Evolutionary conservation across 306 rosid species (phyloP), one percentile per base, ranked within the genome.

Genomic region (Parietaria judaica): DNA sequence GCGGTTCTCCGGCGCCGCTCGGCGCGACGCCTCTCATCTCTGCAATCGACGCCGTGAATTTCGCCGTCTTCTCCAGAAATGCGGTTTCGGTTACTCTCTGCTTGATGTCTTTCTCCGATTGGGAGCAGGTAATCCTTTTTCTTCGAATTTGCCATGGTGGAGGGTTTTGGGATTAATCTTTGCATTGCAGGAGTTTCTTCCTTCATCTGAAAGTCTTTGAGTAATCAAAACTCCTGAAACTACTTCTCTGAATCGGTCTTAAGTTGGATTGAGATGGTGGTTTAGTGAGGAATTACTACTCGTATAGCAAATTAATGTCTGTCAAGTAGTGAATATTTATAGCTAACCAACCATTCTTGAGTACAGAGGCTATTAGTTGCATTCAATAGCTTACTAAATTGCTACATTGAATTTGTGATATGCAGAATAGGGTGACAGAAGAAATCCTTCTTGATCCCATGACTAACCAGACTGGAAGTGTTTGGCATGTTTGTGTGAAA

Each of bases 401-500:
- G 16, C 7, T 55, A 46, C 5, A 49, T 10, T 49, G 13, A 11
- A 15, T 61, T 61, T 16, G 12, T 75, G 54, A 72, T 67, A 23
- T 82, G 80, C 82, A 92, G 98, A 80, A 82, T 80, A 75, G 66
- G 55, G 96, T 88, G 59, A 80, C 86, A 8, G 86, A 86, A 72
- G 74, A 72, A 68, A 71, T 92, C 70, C 23, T 72, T 37, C 92
- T 88, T 34, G 88, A 92, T 72, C 90, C 94, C 9, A 51, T 66
- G 63, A 36, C 74, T 47, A 92, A 88, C 76, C 84, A 68, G 79
- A 88, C 95, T 41, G 98, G 96, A 36, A 66, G 74, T 76, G 88
- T 92, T 39, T 92, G 98, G 98, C 99, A 88, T 72, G 88, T 86
- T 51, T 80, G 88, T 64, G 50, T 92, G 3, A 77, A 74, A 78